Evolutionary conservation across 2,329 filamentous ascomycete genomes (phyloP).

Genomic region (Dendrostoma leiphaemia): DNA sequence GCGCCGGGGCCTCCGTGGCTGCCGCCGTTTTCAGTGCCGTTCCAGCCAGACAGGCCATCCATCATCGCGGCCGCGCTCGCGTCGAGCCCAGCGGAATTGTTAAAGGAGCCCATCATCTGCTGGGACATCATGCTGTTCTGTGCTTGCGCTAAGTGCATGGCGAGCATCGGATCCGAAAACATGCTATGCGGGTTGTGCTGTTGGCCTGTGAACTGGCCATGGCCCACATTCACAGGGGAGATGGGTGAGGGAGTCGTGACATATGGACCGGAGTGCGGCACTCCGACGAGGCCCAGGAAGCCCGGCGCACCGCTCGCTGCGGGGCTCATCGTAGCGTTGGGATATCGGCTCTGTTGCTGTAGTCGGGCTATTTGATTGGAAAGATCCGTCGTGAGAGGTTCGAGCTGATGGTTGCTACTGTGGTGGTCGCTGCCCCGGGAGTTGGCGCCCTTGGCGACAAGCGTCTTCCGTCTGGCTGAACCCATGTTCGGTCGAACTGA

Average conservation of each 20-base stretch:
- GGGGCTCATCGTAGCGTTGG: conserved; percentile 34
- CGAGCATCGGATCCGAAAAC: conserved; percentile 53
- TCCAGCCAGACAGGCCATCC: conserved; percentile 42
- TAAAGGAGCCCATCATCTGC: conserved; percentile 48
- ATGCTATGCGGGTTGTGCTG: conserved; percentile 35
- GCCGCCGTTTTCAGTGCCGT: conserved; percentile 34
- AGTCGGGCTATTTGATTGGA: conserved; percentile 34
- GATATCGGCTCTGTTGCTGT: conserved; percentile 42
- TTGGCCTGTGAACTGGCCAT: conserved; percentile 33
- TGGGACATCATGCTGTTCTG: conserved; percentile 51
- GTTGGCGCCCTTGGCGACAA: conserved; percentile 34
- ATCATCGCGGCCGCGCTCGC: conserved; percentile 37
- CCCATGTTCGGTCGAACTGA: conserved; percentile 16
- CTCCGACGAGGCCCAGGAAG: conserved; percentile 39
- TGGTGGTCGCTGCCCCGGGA: conserved; percentile 33
- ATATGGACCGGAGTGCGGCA: conserved; percentile 41
- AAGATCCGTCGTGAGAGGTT: conserved; percentile 38
- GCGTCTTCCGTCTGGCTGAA: conserved; percentile 32
- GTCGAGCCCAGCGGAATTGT: conserved; percentile 44
- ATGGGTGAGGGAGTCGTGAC: conserved; percentile 48
- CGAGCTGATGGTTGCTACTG: conserved; percentile 27
- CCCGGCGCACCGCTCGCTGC: conserved; percentile 39
- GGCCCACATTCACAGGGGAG: conserved; percentile 44
- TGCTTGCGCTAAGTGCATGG: conserved; percentile 49
- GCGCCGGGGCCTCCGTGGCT: conserved; percentile 19